Conservation (phyloP, 2,329 filamentous ascomycete species). For the Fusarium sp. region DNA sequence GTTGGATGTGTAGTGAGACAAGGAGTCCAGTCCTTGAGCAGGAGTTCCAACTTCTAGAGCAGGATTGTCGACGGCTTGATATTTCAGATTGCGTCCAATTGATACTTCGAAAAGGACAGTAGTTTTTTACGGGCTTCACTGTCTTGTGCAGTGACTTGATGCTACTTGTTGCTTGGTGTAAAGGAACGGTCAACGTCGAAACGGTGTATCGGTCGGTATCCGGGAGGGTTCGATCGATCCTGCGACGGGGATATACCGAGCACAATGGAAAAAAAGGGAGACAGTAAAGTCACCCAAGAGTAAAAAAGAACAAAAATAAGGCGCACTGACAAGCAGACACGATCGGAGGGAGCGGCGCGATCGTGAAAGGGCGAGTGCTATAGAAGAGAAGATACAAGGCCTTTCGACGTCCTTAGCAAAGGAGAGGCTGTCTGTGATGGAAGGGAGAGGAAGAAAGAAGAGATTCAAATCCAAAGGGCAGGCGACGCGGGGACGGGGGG, state of each 20-base stretch:
- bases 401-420: conserved; percentile 40
- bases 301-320: conserved; percentile 25
- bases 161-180: conserved; percentile 25
- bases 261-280: conserved; percentile 13
- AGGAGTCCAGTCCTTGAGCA: conserved; percentile 49
- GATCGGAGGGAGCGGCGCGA: conserved; percentile 38
- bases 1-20: conserved; percentile 41
- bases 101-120: conserved; percentile 40
- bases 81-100: conserved; percentile 24
- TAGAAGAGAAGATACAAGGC: conserved; percentile 47
- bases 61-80: conserved; percentile 32
- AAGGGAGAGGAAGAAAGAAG: conserved; percentile 30
- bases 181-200: conserved; percentile 53
- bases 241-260: conserved; percentile 48
- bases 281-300: conserved; percentile 20
- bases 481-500: conserved; percentile 40
- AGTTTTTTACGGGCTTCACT: conserved; percentile 24
- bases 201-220: conserved; percentile 45
- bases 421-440: conserved; percentile 38
- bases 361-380: conserved; percentile 40
- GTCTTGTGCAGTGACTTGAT: conserved; percentile 31
- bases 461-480: conserved; percentile 5
- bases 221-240: conserved; percentile 47
- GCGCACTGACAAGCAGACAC: conserved; percentile 40
- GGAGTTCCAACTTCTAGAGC: conserved; percentile 38